These are phyloP conservation scores for Ganoderma meredithae DNA, from an alignment of 1,284 basidiomycete species.

Conservation along the genomic window DNA sequence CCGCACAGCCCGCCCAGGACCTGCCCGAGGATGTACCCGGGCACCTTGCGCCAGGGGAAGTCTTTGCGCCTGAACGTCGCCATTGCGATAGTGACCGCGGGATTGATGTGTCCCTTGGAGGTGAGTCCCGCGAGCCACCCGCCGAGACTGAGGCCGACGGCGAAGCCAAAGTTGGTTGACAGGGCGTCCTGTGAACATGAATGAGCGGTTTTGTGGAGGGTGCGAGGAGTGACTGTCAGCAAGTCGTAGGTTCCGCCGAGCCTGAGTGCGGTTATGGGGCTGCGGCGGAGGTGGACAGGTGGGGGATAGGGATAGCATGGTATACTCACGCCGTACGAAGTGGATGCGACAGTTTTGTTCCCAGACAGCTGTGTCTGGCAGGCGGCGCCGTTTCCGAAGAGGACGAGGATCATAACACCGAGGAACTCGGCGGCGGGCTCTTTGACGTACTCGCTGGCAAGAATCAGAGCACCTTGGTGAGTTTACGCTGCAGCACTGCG, in stretches of 20 bases:
- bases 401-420: constrained; percentile 69
- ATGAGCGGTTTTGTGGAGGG: constrained; percentile 5
- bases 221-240: not conserved
- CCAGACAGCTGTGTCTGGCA: constrained; percentile 69
- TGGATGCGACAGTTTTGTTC: constrained; percentile 56
- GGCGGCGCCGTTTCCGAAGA: constrained; percentile 70
- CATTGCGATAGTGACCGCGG: constrained; percentile 77
- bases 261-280: too few species aligned
- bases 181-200: constrained; percentile 54
- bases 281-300: too few species aligned
- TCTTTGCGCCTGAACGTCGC: constrained; percentile 62
- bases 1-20: constrained; percentile 75
- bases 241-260: too few species aligned
- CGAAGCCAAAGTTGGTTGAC: constrained; percentile 74
- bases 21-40: constrained; percentile 75
- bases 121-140: constrained; percentile 72
- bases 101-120: constrained; percentile 83
- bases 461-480: not conserved
- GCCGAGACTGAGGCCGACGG: constrained; percentile 67
- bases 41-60: constrained; percentile 84
- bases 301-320: too few species aligned
- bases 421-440: constrained; percentile 78
- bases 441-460: constrained; percentile 47
- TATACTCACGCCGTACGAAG: constrained; percentile 65
- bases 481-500: not conserved